Conservation (phyloP, 768 basidiomycete genomes). For the Tricholomella constricta region DNA sequence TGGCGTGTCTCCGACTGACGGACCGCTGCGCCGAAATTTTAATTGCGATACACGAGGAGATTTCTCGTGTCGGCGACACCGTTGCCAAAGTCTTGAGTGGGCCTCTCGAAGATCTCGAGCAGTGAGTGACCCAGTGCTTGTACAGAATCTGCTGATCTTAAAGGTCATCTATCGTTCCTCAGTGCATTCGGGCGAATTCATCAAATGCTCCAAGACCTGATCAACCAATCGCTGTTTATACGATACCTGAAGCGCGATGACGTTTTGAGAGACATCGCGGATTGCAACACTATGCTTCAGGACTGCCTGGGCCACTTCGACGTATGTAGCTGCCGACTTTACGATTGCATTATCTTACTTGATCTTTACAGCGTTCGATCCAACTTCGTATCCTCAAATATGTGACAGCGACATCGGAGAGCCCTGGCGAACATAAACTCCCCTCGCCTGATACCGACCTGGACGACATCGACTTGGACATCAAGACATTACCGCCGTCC, state of each 20-base stretch:
- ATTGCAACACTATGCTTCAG: constrained; percentile 53
- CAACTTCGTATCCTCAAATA: constrained; percentile 6
- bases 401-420: background rate
- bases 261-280: constrained; percentile 51
- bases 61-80: constrained; percentile 52
- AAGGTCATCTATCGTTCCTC: background rate
- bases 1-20: constrained; percentile 69
- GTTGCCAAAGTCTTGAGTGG: constrained; percentile 47
- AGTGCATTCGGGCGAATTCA: constrained; percentile 48
- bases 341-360: background rate
- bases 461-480: background rate
- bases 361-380: background rate
- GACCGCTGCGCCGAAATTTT: no score
- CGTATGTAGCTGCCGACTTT: constrained; percentile 22
- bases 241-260: constrained; percentile 77
- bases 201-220: constrained; percentile 55
- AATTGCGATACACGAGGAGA: constrained; percentile 58
- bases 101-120: constrained; percentile 53
- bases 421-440: background rate
- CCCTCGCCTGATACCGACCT: background rate
- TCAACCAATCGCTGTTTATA: constrained; percentile 69
- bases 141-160: background rate
- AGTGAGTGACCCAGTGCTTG: constrained; percentile 33
- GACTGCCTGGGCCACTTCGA: constrained; percentile 61
- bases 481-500: background rate